These are phyloP conservation scores for Cucurbita moschata DNA, from an alignment of 306 rosid genomes.

Conservation along the genomic window DNA sequence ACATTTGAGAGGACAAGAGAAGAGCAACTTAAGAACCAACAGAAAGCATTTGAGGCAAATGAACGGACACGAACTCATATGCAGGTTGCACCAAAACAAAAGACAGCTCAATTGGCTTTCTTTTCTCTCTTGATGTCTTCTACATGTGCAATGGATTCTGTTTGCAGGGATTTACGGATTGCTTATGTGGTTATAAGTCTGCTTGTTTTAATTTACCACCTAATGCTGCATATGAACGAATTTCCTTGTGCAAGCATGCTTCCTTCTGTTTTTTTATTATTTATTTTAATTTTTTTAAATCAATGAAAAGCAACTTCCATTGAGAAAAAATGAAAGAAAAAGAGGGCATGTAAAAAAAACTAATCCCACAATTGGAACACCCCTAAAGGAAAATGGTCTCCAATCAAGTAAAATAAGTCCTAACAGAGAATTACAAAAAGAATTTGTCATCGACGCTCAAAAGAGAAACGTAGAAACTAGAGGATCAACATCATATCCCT, in stretches of 20 bases:
- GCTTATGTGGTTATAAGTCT: background rate
- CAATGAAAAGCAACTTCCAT: too few relatives aligned
- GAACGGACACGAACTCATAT: constrained; percentile 85
- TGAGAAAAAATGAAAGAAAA: too few relatives aligned
- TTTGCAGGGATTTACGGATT: background rate
- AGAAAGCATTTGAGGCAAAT: constrained; percentile 78
- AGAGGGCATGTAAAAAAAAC: too few relatives aligned
- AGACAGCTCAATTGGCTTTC: background rate
- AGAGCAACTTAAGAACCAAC: constrained; percentile 79
- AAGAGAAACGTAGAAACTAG: too few relatives aligned
- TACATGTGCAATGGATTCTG: background rate
- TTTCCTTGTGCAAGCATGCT: background rate
- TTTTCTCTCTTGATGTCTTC: background rate
- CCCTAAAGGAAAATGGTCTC: too few relatives aligned
- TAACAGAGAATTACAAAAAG: too few relatives aligned
- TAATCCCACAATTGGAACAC: too few relatives aligned
- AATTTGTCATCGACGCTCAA: too few relatives aligned
- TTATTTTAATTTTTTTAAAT: too few relatives aligned
- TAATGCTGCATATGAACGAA: background rate
- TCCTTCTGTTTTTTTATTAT: background rate
- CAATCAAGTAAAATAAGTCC: too few relatives aligned
- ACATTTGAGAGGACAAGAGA: constrained; percentile 81
- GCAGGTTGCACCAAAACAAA: constrained; percentile 41
- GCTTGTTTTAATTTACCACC: background rate
- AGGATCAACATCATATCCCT: too few relatives aligned